Base-by-base conservation (phyloP, 148 eudicot genomes). In the Spergularia bocconei region DNA sequence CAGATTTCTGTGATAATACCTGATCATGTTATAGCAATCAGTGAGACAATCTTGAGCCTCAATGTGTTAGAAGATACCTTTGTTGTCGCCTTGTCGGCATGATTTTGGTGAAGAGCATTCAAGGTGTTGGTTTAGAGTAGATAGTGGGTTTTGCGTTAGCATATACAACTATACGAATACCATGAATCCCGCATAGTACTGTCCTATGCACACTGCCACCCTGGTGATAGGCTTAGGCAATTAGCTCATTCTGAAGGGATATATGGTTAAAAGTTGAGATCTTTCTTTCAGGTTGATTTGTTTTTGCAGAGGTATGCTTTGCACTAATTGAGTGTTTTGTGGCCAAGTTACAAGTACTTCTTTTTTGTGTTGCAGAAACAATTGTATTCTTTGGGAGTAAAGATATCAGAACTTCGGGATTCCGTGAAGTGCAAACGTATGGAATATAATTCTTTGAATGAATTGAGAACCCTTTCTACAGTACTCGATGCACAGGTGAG, bases 401-500 rank as follows among this genome's bases (percentile, higher is more conserved):
- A 88, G 78, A 74, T 93, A 79, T 83, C 89, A 20, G 85, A 88
- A 36, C 60, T 91, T 21, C 88, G 75, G 29, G 89, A 84, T 59
- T 78, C 81, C 19, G 92, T 93, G 81, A 60, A 80, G 70, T 75
- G 66, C 62, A 91, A 88, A 74, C 93, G 86, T 16, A 73, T 77
- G 50, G 98, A 91, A 82, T 77, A 87, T 79, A 86, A 61, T 33
- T 53, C 74, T 8, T 60, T 89, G 72, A 79, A 70, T 76, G 69
- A 84, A 79, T 69, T 67, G 50, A 78, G 85, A 79, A 63, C 85
- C 71, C 70, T 86, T 44, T 81, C 85, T 52, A 72, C 86, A 2
- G 70, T 91, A 74, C 82, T 89, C 64, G 91, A 89, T 54, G 78
- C 83, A 75, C 96, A 93, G 61, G 96, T 93, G 81, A 87, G 88